These are phyloP conservation scores for Allodekkera sacchari DNA, from an alignment of 805 yeast species.

Conservation along the genomic window DNA sequence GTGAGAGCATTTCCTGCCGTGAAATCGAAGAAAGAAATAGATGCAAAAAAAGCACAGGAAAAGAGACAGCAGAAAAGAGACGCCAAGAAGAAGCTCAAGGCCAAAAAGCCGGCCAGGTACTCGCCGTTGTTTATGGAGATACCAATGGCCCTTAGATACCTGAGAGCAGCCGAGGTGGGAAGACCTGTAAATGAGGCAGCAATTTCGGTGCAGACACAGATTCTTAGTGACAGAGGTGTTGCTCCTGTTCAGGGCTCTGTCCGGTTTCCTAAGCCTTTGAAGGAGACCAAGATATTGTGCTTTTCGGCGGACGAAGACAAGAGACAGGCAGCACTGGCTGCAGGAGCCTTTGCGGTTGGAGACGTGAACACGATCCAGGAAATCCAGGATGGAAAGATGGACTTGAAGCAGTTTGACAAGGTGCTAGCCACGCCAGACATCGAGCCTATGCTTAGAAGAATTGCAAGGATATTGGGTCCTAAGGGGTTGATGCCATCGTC, in stretches of 20 bases:
- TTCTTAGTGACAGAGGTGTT: slow-evolving; percentile 71
- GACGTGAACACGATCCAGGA: slow-evolving; percentile 60
- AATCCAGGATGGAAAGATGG: slow-evolving; percentile 45
- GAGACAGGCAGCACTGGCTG: slow-evolving; percentile 41
- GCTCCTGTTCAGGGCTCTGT: slow-evolving; percentile 67
- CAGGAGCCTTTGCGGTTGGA: slow-evolving; percentile 64
- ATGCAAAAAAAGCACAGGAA: slow-evolving; percentile 18
- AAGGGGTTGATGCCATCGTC: slow-evolving; percentile 81
- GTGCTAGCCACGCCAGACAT: slow-evolving; percentile 84
- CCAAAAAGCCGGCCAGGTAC: slow-evolving; percentile 33
- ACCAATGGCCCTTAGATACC: slow-evolving; percentile 62
- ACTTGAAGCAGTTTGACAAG: slow-evolving; percentile 51
- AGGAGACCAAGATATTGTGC: slow-evolving; percentile 55
- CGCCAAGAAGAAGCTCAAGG: slow-evolving; percentile 22
- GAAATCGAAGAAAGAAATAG: slow-evolving; percentile 19
- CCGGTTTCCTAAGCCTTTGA: slow-evolving; percentile 63
- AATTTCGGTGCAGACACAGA: slow-evolving; percentile 52
- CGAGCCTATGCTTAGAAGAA: slow-evolving; percentile 46
- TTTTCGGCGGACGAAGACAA: slow-evolving; percentile 53
- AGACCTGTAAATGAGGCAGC: slow-evolving; percentile 65
- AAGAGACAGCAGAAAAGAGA: slow-evolving; percentile 19
- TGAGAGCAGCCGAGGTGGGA: slow-evolving; percentile 90
- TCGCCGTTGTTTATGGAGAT: slow-evolving; percentile 66
- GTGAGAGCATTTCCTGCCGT: slow-evolving; percentile 11
- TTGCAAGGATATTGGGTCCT: slow-evolving; percentile 84